Evolutionary conservation across 2,329 filamentous ascomycete genomes (phyloP).

Genomic region (Cercospora nicotianae): DNA sequence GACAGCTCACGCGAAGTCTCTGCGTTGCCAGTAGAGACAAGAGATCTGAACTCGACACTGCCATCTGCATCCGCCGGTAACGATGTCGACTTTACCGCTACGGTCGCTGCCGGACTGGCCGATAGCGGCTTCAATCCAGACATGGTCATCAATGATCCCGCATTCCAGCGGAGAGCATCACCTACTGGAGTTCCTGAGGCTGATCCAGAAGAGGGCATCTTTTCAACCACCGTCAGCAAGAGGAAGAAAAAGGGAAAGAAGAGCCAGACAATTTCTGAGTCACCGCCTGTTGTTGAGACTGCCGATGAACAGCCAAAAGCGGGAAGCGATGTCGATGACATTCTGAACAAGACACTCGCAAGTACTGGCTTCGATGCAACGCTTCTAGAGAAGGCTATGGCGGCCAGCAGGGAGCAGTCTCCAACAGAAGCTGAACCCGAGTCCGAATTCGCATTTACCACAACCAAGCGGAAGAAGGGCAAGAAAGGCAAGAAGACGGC

Average conservation of each 20-base stretch:
- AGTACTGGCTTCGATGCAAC: constrained; percentile 38
- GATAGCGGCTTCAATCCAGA: constrained; percentile 50
- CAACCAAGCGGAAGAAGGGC: constrained; percentile 47
- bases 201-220: constrained; percentile 36
- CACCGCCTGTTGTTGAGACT: not conserved
- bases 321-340: constrained; percentile 37
- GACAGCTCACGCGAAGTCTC: not conserved
- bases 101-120: constrained; percentile 48
- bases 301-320: constrained; percentile 7
- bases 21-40: not conserved
- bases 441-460: constrained; percentile 37
- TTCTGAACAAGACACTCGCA: constrained; percentile 40
- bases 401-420: constrained; percentile 35
- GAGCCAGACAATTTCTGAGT: constrained; percentile 1
- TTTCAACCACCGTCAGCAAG: constrained; percentile 32
- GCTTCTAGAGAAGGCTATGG: constrained; percentile 41
- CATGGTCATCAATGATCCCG: constrained; percentile 47
- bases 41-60: not conserved
- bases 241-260: constrained; percentile 40
- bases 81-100: constrained; percentile 51
- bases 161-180: constrained; percentile 40
- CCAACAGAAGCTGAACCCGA: constrained; percentile 28
- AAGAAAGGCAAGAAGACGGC: constrained; percentile 48
- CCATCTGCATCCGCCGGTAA: too few species aligned
- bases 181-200: constrained; percentile 38